Percentiles rank a stretch among this genome's conserved stretches.
phyloP scores from a whole-genome alignment of 352 stramenopile genomes.

The Phytophthora crassamura region DNA sequence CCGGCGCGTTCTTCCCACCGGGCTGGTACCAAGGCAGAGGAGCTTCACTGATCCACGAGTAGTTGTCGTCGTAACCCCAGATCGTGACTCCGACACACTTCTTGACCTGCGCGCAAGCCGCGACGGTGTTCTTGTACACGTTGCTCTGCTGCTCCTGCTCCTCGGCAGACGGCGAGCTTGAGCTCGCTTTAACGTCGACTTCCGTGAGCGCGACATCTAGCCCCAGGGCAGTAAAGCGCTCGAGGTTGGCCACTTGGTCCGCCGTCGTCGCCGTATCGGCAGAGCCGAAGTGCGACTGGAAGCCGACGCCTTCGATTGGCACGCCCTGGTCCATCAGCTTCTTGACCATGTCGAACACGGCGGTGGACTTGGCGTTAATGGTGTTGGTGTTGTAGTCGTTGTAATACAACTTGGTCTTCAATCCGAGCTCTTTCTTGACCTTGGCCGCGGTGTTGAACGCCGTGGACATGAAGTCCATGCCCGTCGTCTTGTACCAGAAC shows the following conservation, averaged over 20 bases:
- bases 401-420: slow-evolving; percentile 39
- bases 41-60: slow-evolving; percentile 34
- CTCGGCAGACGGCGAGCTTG: slow-evolving; percentile 16
- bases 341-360: slow-evolving; percentile 29
- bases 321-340: slow-evolving; percentile 23
- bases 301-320: slow-evolving; percentile 22
- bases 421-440: slow-evolving; percentile 34
- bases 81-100: slow-evolving; percentile 37
- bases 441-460: slow-evolving; percentile 37
- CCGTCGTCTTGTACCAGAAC: slow-evolving; percentile 45
- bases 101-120: slow-evolving; percentile 33
- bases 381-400: slow-evolving; percentile 44
- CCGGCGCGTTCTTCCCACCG: slow-evolving; percentile 7
- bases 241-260: slow-evolving; percentile 23
- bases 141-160: slow-evolving; percentile 21
- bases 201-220: slow-evolving; percentile 39
- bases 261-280: slow-evolving; percentile 14
- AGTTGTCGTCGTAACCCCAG: slow-evolving; percentile 35
- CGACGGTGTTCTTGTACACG: slow-evolving; percentile 31
- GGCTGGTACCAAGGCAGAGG: slow-evolving; percentile 39
- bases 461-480: slow-evolving; percentile 38
- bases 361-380: slow-evolving; percentile 40
- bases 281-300: slow-evolving; percentile 19
- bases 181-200: slow-evolving; percentile 28
- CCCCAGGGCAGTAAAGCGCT: slow-evolving; percentile 38